Evolutionary conservation across 1,284 basidiomycete species (phyloP).

Genomic region (Trichosporon coremiiforme): DNA sequence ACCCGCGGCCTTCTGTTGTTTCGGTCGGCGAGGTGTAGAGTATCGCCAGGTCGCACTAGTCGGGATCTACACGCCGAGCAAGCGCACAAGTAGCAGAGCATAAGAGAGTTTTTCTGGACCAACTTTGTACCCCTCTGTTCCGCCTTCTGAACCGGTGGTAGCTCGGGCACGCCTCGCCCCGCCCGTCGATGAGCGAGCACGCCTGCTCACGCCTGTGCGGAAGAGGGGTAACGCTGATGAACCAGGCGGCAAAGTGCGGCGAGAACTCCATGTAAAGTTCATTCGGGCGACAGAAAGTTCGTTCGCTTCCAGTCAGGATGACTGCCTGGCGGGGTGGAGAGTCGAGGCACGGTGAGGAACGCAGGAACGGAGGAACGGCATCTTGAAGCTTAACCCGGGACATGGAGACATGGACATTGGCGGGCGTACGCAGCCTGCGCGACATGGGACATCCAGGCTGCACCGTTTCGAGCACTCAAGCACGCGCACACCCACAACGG

Average conservation of each 20-base stretch:
- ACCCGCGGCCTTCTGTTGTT: too few relatives aligned
- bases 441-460: constrained; percentile 3
- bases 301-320: background rate
- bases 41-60: too few relatives aligned
- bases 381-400: background rate
- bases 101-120: constrained; percentile 1
- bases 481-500: too few relatives aligned
- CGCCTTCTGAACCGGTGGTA: background rate
- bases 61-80: background rate
- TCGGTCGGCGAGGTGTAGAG: too few relatives aligned
- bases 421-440: background rate
- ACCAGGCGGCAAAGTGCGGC: background rate
- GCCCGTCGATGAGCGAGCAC: too few relatives aligned
- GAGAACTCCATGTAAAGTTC: background rate
- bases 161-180: background rate
- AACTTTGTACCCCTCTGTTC: background rate
- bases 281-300: background rate
- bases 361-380: constrained; percentile 10
- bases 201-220: background rate
- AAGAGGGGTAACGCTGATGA: background rate
- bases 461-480: background rate
- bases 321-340: background rate
- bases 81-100: background rate
- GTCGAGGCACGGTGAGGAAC: background rate
- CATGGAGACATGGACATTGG: background rate